Conservation (phyloP, 176 grass and related monocot species). For the Oropetium thomaeum region DNA sequence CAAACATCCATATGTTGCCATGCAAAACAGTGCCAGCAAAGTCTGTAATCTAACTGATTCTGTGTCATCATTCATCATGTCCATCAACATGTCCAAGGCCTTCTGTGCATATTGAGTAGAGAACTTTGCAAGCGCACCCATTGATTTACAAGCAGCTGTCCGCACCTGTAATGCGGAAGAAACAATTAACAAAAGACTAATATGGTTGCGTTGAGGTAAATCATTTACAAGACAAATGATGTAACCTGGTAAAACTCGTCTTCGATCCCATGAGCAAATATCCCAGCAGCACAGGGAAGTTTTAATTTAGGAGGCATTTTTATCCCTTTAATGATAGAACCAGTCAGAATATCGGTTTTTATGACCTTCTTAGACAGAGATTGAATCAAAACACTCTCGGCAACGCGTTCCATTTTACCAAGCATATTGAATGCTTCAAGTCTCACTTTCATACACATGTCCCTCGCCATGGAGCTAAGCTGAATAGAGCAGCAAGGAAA, state of each 20-base stretch:
- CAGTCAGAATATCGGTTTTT: constrained; percentile 39
- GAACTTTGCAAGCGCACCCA: constrained; percentile 60
- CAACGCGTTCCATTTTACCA: constrained; percentile 60
- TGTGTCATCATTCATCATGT: constrained; percentile 85
- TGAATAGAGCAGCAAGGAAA: constrained; percentile 36
- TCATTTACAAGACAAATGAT: constrained; percentile 17
- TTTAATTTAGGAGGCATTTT: constrained; percentile 44
- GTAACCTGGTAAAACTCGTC: constrained; percentile 80
- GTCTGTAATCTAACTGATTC: constrained; percentile 67
- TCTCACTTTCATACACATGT: constrained; percentile 80
- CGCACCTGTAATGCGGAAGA: constrained; percentile 55
- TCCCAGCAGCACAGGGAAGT: constrained; percentile 60
- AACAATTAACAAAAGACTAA: constrained; percentile 35
- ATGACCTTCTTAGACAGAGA: constrained; percentile 81
- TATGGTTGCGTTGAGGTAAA: background rate
- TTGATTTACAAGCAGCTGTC: constrained; percentile 55
- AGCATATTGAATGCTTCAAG: constrained; percentile 73
- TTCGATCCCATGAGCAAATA: constrained; percentile 84
- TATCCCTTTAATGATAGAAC: constrained; percentile 37
- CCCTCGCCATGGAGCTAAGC: constrained; percentile 85
- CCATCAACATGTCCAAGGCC: constrained; percentile 84
- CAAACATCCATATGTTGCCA: constrained; percentile 68
- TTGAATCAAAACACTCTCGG: constrained; percentile 66
- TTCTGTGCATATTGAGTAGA: constrained; percentile 64
- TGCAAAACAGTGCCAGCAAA: constrained; percentile 61